Evolutionary conservation across 1,284 basidiomycete genomes (phyloP).

Genomic region (Sporisorium graminicola): DNA sequence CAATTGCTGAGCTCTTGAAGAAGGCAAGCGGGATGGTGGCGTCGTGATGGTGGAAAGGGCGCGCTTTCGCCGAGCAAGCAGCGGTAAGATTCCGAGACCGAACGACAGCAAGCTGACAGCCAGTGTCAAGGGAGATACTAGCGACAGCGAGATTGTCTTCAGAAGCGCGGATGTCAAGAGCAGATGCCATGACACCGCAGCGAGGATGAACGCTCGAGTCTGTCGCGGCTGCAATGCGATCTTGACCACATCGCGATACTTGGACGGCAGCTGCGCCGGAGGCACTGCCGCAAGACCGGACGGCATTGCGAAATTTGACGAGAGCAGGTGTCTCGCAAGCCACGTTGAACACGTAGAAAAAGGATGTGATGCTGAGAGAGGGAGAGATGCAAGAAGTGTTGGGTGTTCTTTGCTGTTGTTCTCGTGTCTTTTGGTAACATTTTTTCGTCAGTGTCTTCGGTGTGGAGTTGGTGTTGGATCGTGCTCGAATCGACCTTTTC

Average conservation of each 20-base stretch:
- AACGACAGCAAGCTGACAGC: constrained; percentile 27
- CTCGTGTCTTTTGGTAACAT: background rate
- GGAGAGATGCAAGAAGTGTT: constrained; percentile 4
- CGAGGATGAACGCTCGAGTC: constrained; percentile 52
- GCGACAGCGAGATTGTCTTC: constrained; percentile 14
- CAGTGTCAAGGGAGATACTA: constrained; percentile 18
- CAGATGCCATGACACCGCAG: constrained; percentile 35
- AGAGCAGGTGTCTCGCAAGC: background rate
- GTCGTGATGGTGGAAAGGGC: constrained; percentile 16
- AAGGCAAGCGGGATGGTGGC: constrained; percentile 5
- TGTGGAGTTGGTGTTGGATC: constrained; percentile 33
- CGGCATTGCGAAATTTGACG: constrained; percentile 16
- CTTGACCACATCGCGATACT: constrained; percentile 48
- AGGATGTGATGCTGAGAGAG: background rate
- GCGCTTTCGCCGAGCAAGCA: constrained; percentile 46
- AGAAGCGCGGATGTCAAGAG: constrained; percentile 31
- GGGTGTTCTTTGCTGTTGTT: constrained; percentile 17
- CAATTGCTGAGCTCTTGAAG: constrained; percentile 24
- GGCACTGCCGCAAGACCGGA: constrained; percentile 37
- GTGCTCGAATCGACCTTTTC: constrained; percentile 4
- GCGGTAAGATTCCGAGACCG: constrained; percentile 30
- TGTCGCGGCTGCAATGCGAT: constrained; percentile 55
- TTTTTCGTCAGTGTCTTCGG: constrained; percentile 4
- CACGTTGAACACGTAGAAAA: background rate
- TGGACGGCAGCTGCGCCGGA: constrained; percentile 47